Evolutionary conservation across 306 rosid genomes (phyloP), one percentile per base, ranked within the genome.

Genomic region (Fagus sylvatica): DNA sequence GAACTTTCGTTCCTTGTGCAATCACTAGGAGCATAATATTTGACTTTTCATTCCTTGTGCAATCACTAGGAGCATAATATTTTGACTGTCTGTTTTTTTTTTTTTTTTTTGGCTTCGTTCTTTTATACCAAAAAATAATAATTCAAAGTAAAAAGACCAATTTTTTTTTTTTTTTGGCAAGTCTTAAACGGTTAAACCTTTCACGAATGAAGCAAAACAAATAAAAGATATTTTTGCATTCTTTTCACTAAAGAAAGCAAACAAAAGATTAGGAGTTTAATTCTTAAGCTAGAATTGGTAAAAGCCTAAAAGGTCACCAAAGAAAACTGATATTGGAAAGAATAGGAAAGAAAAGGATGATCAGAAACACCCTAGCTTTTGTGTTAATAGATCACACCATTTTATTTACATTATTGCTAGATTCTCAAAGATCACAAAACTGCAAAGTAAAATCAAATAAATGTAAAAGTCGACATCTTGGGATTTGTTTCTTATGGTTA

Each of bases 201-300:
- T 56, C 28, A 7, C 5, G 28, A 10, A 65, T 4, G 28, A 53
- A 67, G 28, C 43, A 53, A 51, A 59, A 32, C 73, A 76, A 55
- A 0, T 0, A 43, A 0, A 70, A 84, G 55, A 54, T 42, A 67
- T 6, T 41, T 78, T 30, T 70, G 39, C 74, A 46, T 70, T 46
- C n/a, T 86, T 73, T 77, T 79, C 78, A 37, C 76, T 53, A 62
- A 73, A 74, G 55, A 65, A 69, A 70, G 30, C 64, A 53, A 65
- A 69, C 39, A 54, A 72, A 81, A 74, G 19, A 19, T 6, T 6
- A 1, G 51, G 10, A 48, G 37, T 11, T 33, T 7, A 12, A 15
- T 48, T 19, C 60, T 51, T n/a, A 17, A 73, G 61, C 75, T 40
- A 80, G 57, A 75, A 75, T 57, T 36, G 57, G 79, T 36, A 74